These are phyloP conservation scores for Drosera spatulata DNA, from an alignment of 179 eudicot genomes.

Conservation along the genomic window DNA sequence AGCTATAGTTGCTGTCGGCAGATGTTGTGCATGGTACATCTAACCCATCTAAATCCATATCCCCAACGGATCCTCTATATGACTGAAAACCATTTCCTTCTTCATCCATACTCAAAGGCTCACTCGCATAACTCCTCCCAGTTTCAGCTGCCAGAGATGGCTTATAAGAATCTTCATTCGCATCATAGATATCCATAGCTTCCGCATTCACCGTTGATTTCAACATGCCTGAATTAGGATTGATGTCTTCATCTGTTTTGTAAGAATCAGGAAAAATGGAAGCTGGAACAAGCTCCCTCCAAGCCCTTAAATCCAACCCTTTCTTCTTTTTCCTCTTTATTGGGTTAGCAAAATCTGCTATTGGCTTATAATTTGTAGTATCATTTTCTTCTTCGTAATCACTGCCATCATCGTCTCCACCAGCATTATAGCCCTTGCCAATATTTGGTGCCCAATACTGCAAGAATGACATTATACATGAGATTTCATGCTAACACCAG, in stretches of 20 bases:
- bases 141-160: slow-evolving; percentile 1
- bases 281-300: slow-evolving; percentile 33
- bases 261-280: slow-evolving; percentile 9
- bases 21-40: slow-evolving; percentile 4
- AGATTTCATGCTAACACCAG: too few relatives aligned
- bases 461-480: not conserved
- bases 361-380: slow-evolving; percentile 19
- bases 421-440: slow-evolving; percentile 12
- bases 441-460: slow-evolving; percentile 69
- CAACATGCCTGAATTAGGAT: slow-evolving; percentile 3
- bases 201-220: slow-evolving; percentile 15
- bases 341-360: slow-evolving; percentile 56
- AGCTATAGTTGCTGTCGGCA: not conserved
- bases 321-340: slow-evolving; percentile 57
- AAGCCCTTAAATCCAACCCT: slow-evolving; percentile 54
- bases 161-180: slow-evolving; percentile 6
- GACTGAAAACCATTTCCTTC: not conserved
- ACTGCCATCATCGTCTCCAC: slow-evolving; percentile 16
- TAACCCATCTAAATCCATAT: slow-evolving; percentile 7
- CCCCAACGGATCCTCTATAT: not conserved
- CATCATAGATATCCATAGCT: slow-evolving; percentile 8
- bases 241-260: slow-evolving; percentile 11
- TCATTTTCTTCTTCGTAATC: slow-evolving; percentile 38
- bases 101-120: not conserved
- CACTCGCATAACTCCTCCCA: too few relatives aligned